Evolutionary conservation across 345 rosid species (phyloP).

Genomic region (Eucalyptus pumila): DNA sequence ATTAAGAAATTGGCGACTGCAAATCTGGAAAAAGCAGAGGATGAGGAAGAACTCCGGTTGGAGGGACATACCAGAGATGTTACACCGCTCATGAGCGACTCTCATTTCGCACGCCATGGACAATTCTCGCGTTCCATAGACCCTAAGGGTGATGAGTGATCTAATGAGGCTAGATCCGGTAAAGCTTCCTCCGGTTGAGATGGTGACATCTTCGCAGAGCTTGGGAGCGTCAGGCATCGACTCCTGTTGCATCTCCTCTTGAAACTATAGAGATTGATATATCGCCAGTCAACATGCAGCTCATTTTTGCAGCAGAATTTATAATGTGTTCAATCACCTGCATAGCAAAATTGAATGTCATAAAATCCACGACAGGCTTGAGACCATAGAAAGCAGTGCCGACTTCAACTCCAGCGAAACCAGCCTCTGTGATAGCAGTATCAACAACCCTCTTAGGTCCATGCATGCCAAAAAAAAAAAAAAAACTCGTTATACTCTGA

Average conservation of each 20-base stretch:
- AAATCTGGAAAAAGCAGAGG: not conserved
- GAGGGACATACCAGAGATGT: not conserved
- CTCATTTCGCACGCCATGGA: not conserved
- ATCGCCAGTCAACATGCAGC: fast-evolving
- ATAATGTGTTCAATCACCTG: too few species aligned
- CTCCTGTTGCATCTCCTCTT: too few species aligned
- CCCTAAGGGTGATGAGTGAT: not conserved
- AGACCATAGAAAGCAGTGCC: fast-evolving
- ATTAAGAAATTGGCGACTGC: not conserved
- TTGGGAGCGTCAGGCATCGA: fast-evolving
- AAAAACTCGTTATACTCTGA: too few species aligned
- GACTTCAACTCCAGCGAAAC: not conserved
- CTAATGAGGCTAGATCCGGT: fast-evolving
- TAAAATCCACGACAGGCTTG: too few species aligned
- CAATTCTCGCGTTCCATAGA: fast-evolving
- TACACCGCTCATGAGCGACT: not conserved
- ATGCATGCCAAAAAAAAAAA: not conserved
- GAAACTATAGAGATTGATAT: too few species aligned
- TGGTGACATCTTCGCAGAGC: not conserved
- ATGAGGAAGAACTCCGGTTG: not conserved
- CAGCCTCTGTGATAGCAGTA: not conserved
- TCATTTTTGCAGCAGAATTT: too few species aligned
- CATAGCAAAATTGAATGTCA: too few species aligned
- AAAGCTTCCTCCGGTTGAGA: not conserved
- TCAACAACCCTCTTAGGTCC: not conserved